Evolutionary conservation across 768 basidiomycete genomes (phyloP), one percentile per base, ranked within the genome.

Genomic region (Tylopilus rubrobrunneus): DNA sequence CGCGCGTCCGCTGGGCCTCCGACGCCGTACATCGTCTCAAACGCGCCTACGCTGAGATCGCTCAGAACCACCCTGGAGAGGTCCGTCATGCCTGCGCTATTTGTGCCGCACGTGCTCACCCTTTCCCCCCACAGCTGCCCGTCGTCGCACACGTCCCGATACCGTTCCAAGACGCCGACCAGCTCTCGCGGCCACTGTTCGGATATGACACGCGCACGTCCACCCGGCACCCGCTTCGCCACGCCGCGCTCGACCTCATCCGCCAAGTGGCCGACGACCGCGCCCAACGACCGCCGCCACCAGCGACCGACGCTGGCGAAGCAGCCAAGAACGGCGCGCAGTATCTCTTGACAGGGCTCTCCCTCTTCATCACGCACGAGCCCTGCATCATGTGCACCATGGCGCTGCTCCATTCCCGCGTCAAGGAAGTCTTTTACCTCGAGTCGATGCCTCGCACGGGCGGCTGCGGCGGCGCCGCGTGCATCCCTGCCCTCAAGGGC

Each of bases 301-400:
- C 15, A 2, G 39, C n/a, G 39, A 7, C 10, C 21, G 40, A n/a
- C 10, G 21, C 19, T 9, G 40, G 40, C 4, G 11, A 65, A 8
- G 57, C 56, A 23, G 39, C 55, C 39, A 68, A 62, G 51, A 92
- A 90, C 60, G 87, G 90, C 14, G 73, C 85, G 1, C 86, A 89
- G 64, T 99, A 99, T 70, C 85, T 98, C 42, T 78, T 98, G 25
- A 98, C 93, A 0, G 84, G 85, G 2, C 79, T 85, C 17, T 83
- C 85, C 1, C 76, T 98, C 25, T 98, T 98, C 74, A 82, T 84
- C 49, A 92, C 92, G 10, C 96, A 99, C 71, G 97, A 99, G 62
- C 97, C 97, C 0, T 99, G 97, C 62, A 80, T 99, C 52, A 93
- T 98, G 92, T 99, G 97, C 69, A 83, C 86, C 62, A 99, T 99